These are phyloP conservation scores for Kwoniella mangroviensis DNA, from an alignment of 768 basidiomycete genomes.

Conservation along the genomic window DNA sequence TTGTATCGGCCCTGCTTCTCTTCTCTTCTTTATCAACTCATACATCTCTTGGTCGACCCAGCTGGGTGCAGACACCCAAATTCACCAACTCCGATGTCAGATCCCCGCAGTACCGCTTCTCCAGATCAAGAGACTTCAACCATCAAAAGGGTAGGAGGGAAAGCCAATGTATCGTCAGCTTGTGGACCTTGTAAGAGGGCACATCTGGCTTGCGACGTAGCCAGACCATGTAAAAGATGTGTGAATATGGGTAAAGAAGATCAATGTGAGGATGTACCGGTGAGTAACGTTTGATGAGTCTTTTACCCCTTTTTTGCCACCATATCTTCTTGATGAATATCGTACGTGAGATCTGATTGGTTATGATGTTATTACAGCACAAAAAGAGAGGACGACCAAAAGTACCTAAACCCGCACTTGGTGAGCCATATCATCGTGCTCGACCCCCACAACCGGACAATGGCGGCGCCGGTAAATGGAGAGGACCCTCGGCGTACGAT, in stretches of 20 bases:
- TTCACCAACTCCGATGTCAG: constrained; percentile 21
- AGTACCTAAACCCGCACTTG: constrained; percentile 29
- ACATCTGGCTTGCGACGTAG: constrained; percentile 50
- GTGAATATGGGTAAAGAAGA: constrained; percentile 48
- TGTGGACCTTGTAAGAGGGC: constrained; percentile 52
- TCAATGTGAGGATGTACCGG: constrained; percentile 50
- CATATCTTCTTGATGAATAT: background rate
- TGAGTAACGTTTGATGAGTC: constrained; percentile 30
- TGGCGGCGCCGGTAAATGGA: constrained; percentile 30
- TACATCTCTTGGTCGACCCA: background rate
- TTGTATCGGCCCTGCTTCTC: too few relatives aligned
- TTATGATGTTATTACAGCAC: constrained; percentile 29
- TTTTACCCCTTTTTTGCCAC: background rate
- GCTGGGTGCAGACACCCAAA: background rate
- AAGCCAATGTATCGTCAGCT: constrained; percentile 45
- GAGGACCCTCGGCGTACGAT: constrained; percentile 26
- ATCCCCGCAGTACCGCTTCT: constrained; percentile 19
- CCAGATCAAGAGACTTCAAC: constrained; percentile 24
- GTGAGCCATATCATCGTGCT: constrained; percentile 37
- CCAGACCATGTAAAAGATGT: constrained; percentile 49
- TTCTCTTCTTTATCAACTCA: constrained; percentile 9
- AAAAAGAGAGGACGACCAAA: constrained; percentile 51
- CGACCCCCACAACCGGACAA: constrained; percentile 13
- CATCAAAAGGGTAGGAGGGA: constrained; percentile 40
- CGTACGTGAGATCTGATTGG: background rate